Conservation (phyloP, 2,329 filamentous ascomycete species). For the Colletotrichum falcatum region DNA sequence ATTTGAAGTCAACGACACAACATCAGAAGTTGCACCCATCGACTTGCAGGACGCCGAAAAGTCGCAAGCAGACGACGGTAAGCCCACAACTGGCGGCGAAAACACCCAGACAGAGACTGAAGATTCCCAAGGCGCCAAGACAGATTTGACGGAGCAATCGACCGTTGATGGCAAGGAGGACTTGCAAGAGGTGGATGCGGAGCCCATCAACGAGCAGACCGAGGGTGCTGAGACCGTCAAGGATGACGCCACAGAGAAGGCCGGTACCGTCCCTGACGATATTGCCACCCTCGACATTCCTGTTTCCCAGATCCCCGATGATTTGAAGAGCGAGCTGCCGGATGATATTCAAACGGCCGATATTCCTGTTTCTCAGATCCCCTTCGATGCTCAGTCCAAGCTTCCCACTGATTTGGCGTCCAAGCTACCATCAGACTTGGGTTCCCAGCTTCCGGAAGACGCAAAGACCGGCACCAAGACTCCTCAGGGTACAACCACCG, state of each 20-base stretch:
- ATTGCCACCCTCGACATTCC: conserved; percentile 33
- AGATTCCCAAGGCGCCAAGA: conserved; percentile 39
- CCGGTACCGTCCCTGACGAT: conserved; percentile 20
- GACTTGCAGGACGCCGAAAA: conserved; percentile 39
- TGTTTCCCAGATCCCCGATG: conserved; percentile 31
- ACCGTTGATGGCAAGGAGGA: conserved; percentile 30
- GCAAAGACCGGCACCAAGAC: conserved; percentile 4
- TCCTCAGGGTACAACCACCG: conserved; percentile 4
- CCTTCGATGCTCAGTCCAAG: conserved; percentile 30
- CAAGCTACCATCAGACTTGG: conserved; percentile 21
- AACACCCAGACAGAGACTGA: conserved; percentile 40
- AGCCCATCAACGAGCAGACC: conserved; percentile 33
- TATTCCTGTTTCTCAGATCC: conserved; percentile 37
- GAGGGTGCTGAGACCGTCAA: conserved; percentile 16
- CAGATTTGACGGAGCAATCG: conserved; percentile 36
- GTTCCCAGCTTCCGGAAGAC: conserved; percentile 14
- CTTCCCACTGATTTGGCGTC: conserved; percentile 32
- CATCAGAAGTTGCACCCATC: conserved; percentile 40
- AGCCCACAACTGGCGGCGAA: conserved; percentile 34
- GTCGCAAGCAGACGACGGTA: conserved; percentile 31
- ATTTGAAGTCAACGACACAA: conserved; percentile 39
- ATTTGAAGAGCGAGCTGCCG: conserved; percentile 37
- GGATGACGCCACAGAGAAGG: conserved; percentile 32
- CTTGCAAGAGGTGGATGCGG: conserved; percentile 37
- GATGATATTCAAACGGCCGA: conserved; percentile 40